phyloP scores from a whole-genome alignment of 768 basidiomycete genomes.

The Suillus tomentosus region DNA sequence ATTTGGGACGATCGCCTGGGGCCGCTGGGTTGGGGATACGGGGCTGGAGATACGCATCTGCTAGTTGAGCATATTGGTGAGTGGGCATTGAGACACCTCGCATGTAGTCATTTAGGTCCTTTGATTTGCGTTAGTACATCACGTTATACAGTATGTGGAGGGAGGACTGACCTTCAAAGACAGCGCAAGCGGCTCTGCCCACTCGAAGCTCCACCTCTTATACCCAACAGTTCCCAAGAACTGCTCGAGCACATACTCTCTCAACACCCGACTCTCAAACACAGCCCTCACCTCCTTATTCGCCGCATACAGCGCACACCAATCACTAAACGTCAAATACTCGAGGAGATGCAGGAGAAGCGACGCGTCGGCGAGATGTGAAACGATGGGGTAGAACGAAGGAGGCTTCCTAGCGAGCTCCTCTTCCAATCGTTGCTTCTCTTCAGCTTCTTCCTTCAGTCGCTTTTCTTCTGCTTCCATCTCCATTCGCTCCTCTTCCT shows the following conservation, averaged over 20 bases:
- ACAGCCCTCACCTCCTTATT: constrained; percentile 57
- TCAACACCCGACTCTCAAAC: constrained; percentile 49
- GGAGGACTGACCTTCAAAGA: constrained; percentile 56
- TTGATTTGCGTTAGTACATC: constrained; percentile 16
- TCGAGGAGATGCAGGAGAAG: constrained; percentile 57
- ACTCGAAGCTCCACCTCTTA: constrained; percentile 55
- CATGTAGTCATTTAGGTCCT: constrained; percentile 84
- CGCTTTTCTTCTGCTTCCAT: constrained; percentile 13
- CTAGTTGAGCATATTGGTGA: constrained; percentile 67
- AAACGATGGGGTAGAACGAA: constrained; percentile 51
- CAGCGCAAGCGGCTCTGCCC: constrained; percentile 62
- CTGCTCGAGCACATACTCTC: constrained; percentile 68
- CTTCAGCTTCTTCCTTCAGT: constrained; percentile 7
- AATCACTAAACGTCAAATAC: constrained; percentile 72
- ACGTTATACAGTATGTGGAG: background rate
- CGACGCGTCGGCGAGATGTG: constrained; percentile 53
- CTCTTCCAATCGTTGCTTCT: constrained; percentile 8
- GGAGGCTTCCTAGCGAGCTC: constrained; percentile 27
- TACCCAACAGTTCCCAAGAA: constrained; percentile 77
- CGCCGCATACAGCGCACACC: constrained; percentile 58
- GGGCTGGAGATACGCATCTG: constrained; percentile 58
- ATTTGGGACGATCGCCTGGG: constrained; percentile 41
- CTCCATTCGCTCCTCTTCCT: constrained; percentile 13
- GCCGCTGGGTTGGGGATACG: constrained; percentile 25
- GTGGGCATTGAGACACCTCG: constrained; percentile 75